Base-by-base conservation (phyloP, 805 yeast species). In the Starmera dryadoides region DNA sequence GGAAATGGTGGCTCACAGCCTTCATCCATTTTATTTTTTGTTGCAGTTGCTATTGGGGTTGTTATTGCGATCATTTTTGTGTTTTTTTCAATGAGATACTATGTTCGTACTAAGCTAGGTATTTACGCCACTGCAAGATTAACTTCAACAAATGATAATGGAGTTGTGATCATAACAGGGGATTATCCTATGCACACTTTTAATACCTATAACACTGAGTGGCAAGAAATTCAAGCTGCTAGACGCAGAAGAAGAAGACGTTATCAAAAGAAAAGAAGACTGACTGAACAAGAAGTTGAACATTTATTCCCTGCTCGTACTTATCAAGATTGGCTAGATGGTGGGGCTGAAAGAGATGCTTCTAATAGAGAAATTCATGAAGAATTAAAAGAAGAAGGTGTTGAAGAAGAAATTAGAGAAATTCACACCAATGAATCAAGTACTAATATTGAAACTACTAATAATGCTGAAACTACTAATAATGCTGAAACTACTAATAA, bases 41-140 rank as follows among this genome's bases (percentile, higher is more conserved):
- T 80, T 11, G 84, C 86, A 1, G 64, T 80, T 28, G 73, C 80
- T 1, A 74, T 78, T 12, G 86, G 85, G 4, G 71, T 77, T 11
- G 51, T 71, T 18, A 77, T 79, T 30, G 83, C 84, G 5, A 17
- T 66, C 0, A 53, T 77, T 21, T 77, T 80, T 48, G 46, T 77
- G 8, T 77, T 77, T 58, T 78, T 80, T 65, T 75, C 85, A 10
- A 51, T 75, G 38, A 60, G 84, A 36, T 79, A 80, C 54, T 71
- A 79, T 47, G 67, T 79, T 4, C 60, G 85, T 37, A 66, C 81
- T 5, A 68, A 64, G 40, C 70, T 67, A 47, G 86, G 86, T 0
- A 59, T 79, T 10, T 75, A 53, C 36, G 51, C 55, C 14, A 52
- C 55, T 0, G 55, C 59, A 2, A 46, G 58, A 38, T 34, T 55